Conservation (phyloP, 768 basidiomycete species). For the Lactarius hengduanensis region DNA sequence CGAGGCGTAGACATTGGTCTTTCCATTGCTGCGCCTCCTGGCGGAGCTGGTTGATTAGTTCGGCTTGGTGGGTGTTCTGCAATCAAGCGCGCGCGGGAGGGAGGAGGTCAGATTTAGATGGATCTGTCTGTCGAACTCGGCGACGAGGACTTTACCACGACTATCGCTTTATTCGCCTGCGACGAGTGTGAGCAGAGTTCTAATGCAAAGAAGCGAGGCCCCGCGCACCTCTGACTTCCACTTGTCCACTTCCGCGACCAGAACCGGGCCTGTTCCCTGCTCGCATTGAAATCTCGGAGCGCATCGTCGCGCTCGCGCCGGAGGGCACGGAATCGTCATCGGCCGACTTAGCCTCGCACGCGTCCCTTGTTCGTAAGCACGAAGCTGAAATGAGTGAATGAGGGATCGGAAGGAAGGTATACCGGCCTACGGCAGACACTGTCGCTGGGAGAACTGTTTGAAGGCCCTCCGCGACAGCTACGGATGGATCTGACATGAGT, state of each 20-base stretch:
- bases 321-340: slow-evolving; percentile 25
- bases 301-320: slow-evolving; percentile 28
- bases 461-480: slow-evolving; percentile 45
- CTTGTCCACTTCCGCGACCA: slow-evolving; percentile 23
- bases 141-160: slow-evolving; percentile 6
- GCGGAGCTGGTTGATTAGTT: slow-evolving; percentile 59
- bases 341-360: slow-evolving; percentile 13
- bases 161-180: slow-evolving; percentile 18
- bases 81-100: not conserved
- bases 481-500: slow-evolving; percentile 32
- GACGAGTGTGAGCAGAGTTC: not conserved
- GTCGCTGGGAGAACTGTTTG: slow-evolving; percentile 42
- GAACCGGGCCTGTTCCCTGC: slow-evolving; percentile 16
- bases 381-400: slow-evolving; percentile 20
- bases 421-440: slow-evolving; percentile 39
- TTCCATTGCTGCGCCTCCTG: slow-evolving; percentile 72
- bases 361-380: slow-evolving; percentile 27
- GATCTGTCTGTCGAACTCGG: not conserved
- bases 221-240: slow-evolving; percentile 28
- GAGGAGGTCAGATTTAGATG: not conserved
- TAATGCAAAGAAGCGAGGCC: not conserved
- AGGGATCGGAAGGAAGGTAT: not conserved
- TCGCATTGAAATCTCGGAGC: slow-evolving; percentile 16
- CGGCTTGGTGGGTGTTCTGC: slow-evolving; percentile 58
- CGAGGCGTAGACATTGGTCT: slow-evolving; percentile 53